A percentile compares a stretch with the other conserved stretches of the same genome.
These are phyloP conservation scores for Pythium plurisporium DNA, from an alignment of 352 stramenopile genomes.

Conservation along the genomic window DNA sequence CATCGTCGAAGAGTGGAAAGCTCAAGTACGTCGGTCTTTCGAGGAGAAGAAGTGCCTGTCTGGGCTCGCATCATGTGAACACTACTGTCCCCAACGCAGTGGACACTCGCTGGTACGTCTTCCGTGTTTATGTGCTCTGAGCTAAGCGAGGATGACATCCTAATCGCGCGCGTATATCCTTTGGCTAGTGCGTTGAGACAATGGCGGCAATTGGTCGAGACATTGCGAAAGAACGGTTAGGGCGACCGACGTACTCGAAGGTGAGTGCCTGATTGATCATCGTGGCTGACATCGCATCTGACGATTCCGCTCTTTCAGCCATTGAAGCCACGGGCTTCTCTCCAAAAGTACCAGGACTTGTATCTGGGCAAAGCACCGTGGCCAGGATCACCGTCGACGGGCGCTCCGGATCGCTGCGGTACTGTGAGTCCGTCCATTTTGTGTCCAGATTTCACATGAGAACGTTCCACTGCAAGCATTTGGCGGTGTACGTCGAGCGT, in stretches of 20 bases:
- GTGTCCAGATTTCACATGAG: neutral
- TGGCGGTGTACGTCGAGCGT: too few relatives aligned
- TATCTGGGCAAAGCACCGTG: slow-evolving; percentile 57
- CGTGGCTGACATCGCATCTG: too few relatives aligned
- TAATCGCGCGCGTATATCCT: neutral
- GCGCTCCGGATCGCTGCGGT: neutral
- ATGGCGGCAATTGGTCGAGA: slow-evolving; percentile 51
- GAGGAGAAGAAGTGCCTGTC: slow-evolving; percentile 47
- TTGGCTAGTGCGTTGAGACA: slow-evolving; percentile 59
- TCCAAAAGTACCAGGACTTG: slow-evolving; percentile 63
- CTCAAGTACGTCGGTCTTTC: slow-evolving; percentile 43
- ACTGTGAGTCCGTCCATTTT: neutral
- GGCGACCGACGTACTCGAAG: slow-evolving; percentile 62
- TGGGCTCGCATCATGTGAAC: slow-evolving; percentile 34
- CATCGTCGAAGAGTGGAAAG: slow-evolving; percentile 65
- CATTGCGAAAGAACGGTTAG: slow-evolving; percentile 57
- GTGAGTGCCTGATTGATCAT: too few relatives aligned
- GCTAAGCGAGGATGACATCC: neutral
- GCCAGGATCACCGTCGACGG: slow-evolving; percentile 44
- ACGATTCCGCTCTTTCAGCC: neutral
- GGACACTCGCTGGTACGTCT: slow-evolving; percentile 61
- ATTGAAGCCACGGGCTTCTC: slow-evolving; percentile 52
- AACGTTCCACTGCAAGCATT: too few relatives aligned
- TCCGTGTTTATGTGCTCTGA: neutral
- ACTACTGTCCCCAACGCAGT: slow-evolving; percentile 62